phyloP scores from a whole-genome alignment of 2,329 filamentous ascomycete species.

The Colletotrichum phormii region DNA sequence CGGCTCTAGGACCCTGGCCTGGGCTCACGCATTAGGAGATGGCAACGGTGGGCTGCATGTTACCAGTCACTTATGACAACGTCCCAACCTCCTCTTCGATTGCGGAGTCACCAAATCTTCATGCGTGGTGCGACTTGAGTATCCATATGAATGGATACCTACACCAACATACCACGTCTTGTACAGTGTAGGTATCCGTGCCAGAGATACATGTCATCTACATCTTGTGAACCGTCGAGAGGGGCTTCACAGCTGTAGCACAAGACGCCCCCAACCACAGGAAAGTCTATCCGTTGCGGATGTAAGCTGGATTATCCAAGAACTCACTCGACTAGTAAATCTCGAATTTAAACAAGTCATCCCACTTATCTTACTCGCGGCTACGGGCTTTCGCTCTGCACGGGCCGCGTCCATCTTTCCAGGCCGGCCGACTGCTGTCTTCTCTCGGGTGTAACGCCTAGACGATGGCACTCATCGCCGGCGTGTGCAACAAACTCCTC shows the following conservation, averaged over 20 bases:
- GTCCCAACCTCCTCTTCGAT: neutral
- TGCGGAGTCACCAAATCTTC: neutral
- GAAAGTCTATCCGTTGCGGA: neutral
- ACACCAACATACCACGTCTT: too few relatives aligned
- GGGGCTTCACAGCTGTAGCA: too few relatives aligned
- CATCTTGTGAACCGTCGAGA: neutral
- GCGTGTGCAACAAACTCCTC: neutral
- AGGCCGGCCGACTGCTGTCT: neutral
- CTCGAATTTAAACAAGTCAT: neutral
- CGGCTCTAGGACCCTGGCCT: neutral
- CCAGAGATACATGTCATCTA: neutral
- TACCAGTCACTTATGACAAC: neutral
- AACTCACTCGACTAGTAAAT: neutral
- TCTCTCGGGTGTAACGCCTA: too few relatives aligned
- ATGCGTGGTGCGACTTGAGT: neutral
- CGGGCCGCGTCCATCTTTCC: neutral
- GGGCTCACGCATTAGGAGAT: neutral
- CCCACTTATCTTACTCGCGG: neutral
- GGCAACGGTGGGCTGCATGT: neutral
- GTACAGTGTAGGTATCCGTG: too few relatives aligned
- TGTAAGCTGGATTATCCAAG: neutral
- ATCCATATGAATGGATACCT: neutral
- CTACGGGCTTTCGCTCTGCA: neutral
- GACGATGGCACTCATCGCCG: too few relatives aligned
- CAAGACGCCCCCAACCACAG: neutral